phyloP scores from a whole-genome alignment of 2,329 filamentous ascomycete species.

The Aspergillus flavus region DNA sequence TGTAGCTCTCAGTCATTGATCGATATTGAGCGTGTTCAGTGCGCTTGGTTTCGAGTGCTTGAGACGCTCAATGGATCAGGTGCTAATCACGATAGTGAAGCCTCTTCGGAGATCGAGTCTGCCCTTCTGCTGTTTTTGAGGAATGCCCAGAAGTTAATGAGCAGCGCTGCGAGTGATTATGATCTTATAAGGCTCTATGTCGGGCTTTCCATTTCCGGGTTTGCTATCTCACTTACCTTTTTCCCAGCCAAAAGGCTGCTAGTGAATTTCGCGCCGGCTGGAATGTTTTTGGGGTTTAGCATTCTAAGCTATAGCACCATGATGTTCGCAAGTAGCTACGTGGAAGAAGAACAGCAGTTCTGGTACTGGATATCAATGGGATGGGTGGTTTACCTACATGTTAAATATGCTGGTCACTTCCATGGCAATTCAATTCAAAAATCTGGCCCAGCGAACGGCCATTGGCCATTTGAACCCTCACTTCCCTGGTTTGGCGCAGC shows the following conservation, averaged over 20 bases:
- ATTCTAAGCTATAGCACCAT: slow-evolving; percentile 72
- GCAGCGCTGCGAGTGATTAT: slow-evolving; percentile 90
- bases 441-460: not conserved
- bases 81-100: slow-evolving; percentile 8
- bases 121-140: slow-evolving; percentile 61
- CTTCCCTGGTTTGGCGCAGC: slow-evolving; percentile 31
- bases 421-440: slow-evolving; percentile 4
- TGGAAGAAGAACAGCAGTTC: slow-evolving; percentile 97
- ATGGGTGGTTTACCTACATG: slow-evolving; percentile 53
- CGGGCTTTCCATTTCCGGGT: slow-evolving; percentile 39
- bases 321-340: slow-evolving; percentile 98
- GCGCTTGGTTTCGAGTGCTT: slow-evolving; percentile 62
- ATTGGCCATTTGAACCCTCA: slow-evolving; percentile 4
- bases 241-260: slow-evolving; percentile 32
- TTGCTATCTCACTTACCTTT: slow-evolving; percentile 47
- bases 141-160: slow-evolving; percentile 77
- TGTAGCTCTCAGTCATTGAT: slow-evolving; percentile 29
- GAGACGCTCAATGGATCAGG: slow-evolving; percentile 22
- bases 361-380: slow-evolving; percentile 83
- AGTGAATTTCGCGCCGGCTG: slow-evolving; percentile 30
- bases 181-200: slow-evolving; percentile 59
- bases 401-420: slow-evolving; percentile 30
- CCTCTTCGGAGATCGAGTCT: slow-evolving; percentile 24
- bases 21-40: slow-evolving; percentile 63
- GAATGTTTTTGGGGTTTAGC: slow-evolving; percentile 51